A percentile compares a stretch with the other conserved stretches of the same genome.
Conservation (phyloP, 2,329 filamentous ascomycete genomes). For the Epichloe typhina region DNA sequence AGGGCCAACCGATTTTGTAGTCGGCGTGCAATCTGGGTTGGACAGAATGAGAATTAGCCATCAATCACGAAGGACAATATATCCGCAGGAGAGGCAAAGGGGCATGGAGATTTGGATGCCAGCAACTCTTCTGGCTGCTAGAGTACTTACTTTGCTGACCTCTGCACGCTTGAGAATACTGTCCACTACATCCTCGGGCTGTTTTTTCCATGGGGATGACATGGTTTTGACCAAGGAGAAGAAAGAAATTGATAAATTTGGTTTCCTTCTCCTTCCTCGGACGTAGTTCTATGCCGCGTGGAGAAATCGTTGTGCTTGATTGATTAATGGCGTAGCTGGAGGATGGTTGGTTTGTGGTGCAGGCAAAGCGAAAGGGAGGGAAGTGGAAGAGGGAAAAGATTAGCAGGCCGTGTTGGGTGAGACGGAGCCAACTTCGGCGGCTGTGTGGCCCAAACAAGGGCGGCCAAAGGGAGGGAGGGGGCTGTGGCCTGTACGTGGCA, state of each 20-base stretch:
- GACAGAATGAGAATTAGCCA: not conserved
- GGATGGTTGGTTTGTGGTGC: not conserved
- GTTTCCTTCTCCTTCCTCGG: not conserved
- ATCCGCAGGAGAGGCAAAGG: not conserved
- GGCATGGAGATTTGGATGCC: not conserved
- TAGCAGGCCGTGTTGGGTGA: conserved; percentile 2
- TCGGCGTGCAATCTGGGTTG: conserved; percentile 71
- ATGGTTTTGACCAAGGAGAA: conserved; percentile 20
- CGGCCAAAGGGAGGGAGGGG: not conserved
- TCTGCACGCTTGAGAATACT: conserved; percentile 60
- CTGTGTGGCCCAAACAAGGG: conserved; percentile 3
- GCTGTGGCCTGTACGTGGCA: not conserved
- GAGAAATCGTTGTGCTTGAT: not conserved
- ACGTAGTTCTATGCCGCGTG: not conserved
- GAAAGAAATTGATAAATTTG: not conserved
- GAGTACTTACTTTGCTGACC: conserved; percentile 55
- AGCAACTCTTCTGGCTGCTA: not conserved
- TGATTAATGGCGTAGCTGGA: not conserved
- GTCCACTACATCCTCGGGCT: conserved; percentile 52
- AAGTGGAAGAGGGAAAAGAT: not conserved
- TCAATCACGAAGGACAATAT: not conserved
- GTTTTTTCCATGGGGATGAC: conserved; percentile 49
- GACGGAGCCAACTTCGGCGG: conserved; percentile 4
- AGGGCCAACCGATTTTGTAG: conserved; percentile 89
- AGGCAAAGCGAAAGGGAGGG: conserved; percentile 2